Conservation (phyloP, 805 yeast species). For the Candida lessepsii region DNA sequence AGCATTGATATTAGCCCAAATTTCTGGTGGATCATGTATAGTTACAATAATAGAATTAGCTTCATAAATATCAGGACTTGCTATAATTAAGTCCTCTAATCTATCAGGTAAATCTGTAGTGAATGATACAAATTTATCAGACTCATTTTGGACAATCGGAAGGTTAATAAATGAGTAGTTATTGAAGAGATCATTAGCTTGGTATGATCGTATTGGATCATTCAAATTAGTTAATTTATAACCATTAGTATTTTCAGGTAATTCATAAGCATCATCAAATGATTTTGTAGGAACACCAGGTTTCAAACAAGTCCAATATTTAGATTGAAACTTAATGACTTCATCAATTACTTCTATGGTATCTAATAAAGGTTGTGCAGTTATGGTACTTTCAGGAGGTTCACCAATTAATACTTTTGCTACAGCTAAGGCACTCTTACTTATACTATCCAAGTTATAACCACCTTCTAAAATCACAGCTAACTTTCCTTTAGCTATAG, state of each 20-base stretch:
- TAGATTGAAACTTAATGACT: conserved; percentile 76
- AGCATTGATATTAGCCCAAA: conserved; percentile 87
- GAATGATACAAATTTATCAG: conserved; percentile 24
- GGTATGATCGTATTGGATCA: conserved; percentile 75
- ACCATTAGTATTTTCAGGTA: conserved; percentile 22
- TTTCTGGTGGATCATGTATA: conserved; percentile 88
- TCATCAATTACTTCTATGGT: conserved; percentile 79
- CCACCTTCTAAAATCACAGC: conserved; percentile 97
- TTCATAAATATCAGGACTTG: conserved; percentile 68
- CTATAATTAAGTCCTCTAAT: conserved; percentile 62
- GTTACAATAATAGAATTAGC: conserved; percentile 64
- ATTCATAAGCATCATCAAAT: conserved; percentile 40
- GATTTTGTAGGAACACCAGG: conserved; percentile 55
- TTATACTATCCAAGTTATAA: conserved; percentile 86
- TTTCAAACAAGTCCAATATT: conserved; percentile 81
- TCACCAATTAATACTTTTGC: conserved; percentile 91
- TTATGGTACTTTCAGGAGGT: conserved; percentile 79
- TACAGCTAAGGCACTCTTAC: conserved; percentile 87
- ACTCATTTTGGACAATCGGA: conserved; percentile 49
- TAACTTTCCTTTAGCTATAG: conserved; percentile 82
- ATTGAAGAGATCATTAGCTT: conserved; percentile 54
- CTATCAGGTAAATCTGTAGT: conserved; percentile 46
- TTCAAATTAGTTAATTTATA: conserved; percentile 52
- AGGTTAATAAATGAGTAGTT: conserved; percentile 61
- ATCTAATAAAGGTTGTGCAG: conserved; percentile 66